Evolutionary conservation across 2,329 filamentous ascomycete genomes (phyloP).

Genomic region (Penicillium expansum): DNA sequence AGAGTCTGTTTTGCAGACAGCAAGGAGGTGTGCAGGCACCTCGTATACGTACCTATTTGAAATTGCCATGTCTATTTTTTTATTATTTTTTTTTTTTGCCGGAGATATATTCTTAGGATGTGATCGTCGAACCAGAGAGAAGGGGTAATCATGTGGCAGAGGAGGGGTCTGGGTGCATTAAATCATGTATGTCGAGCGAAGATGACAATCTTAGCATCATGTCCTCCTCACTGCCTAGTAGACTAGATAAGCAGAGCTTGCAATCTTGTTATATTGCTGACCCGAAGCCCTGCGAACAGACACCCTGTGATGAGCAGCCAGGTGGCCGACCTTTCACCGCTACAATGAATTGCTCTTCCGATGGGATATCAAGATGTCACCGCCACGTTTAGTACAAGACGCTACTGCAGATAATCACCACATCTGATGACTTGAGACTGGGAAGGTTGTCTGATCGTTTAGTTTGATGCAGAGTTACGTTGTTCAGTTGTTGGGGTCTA

Average conservation of each 20-base stretch:
- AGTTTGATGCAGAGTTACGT: slow-evolving; percentile 3
- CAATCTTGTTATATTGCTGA: neutral
- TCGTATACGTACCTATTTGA: neutral
- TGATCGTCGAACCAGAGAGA: slow-evolving; percentile 9
- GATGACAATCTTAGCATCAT: neutral
- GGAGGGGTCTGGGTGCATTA: neutral
- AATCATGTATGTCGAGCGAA: neutral
- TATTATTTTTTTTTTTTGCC: neutral
- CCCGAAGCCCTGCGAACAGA: neutral
- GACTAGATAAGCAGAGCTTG: neutral
- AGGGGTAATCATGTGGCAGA: neutral
- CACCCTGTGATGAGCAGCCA: neutral
- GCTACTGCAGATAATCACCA: slow-evolving; percentile 23
- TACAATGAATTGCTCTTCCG: slow-evolving; percentile 11
- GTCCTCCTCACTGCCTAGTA: neutral
- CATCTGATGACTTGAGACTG: neutral
- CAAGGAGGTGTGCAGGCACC: slow-evolving; percentile 3
- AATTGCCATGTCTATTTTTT: neutral
- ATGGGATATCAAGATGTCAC: slow-evolving; percentile 21
- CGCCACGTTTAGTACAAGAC: slow-evolving; percentile 22
- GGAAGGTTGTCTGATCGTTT: neutral
- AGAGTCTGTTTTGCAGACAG: slow-evolving; percentile 10
- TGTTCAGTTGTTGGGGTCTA: neutral
- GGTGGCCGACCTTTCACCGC: slow-evolving; percentile 22
- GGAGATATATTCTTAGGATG: neutral